A percentile compares a stretch with the other conserved stretches of the same genome.
phyloP scores from a whole-genome alignment of 306 rosid species.

The Castanospermum australe region DNA sequence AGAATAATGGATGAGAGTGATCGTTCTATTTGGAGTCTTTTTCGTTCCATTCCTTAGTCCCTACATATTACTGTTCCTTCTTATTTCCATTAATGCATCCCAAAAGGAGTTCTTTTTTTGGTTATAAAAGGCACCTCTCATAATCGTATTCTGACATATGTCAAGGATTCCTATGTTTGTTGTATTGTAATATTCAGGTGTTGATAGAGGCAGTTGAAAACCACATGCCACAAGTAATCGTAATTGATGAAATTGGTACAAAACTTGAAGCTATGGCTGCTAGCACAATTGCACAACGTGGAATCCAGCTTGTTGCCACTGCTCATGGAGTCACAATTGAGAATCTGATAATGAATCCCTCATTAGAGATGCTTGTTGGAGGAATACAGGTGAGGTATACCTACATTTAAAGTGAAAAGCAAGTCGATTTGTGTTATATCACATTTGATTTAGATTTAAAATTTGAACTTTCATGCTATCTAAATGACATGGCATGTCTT shows the following conservation, averaged over 20 bases:
- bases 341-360: conserved; percentile 89
- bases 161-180: conserved; percentile 12
- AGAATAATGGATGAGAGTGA: neutral
- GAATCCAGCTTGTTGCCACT: conserved; percentile 96
- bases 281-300: conserved; percentile 95
- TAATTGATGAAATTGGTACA: conserved; percentile 94
- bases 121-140: neutral
- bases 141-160: neutral
- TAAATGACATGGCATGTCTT: neutral
- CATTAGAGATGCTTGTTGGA: conserved; percentile 95
- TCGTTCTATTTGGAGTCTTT: neutral
- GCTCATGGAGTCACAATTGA: conserved; percentile 98
- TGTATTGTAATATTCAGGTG: conserved; percentile 51
- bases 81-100: neutral
- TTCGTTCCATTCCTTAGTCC: conserved; percentile 7
- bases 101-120: neutral
- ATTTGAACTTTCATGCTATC: conserved; percentile 17
- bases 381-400: conserved; percentile 78
- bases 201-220: conserved; percentile 98
- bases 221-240: conserved; percentile 98
- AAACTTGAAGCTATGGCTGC: conserved; percentile 99
- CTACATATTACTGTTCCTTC: conserved; percentile 1
- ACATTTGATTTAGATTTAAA: neutral
- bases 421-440: conserved; percentile 5
- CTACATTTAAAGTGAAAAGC: neutral